Base-by-base conservation (phyloP, 805 yeast genomes). In the Candida awuae region DNA sequence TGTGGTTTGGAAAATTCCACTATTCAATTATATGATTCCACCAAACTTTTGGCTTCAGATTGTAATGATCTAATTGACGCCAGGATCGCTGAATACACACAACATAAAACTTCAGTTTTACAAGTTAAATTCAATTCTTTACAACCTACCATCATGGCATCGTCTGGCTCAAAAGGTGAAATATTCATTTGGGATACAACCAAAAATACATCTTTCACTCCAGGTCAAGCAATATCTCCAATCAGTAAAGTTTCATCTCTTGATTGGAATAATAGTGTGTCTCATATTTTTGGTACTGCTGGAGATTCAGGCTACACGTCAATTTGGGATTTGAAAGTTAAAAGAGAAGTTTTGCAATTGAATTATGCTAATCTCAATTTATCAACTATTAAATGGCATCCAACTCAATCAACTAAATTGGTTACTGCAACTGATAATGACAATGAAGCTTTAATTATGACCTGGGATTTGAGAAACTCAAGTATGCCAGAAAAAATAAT, bases 381-480 rank as follows among this genome's bases (percentile, higher is more conserved):
- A 36, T 77, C 94, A 26, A 72, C 74, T 44, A 94, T 92, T 12
- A 86, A 81, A 42, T 92, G 99, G 99, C 97, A 92, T 60, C 98
- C 99, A 41, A 64, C 72, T 32, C 80, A 80, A 62, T 77, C 90
- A 42, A 90, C 97, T 13, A 81, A 77, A 56, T 73, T 92, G 43
- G 77, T 84, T 20, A 90, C 97, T 19, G 95, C 95, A 20, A 79
- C 92, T 21, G 87, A 81, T 44, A 74, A 77, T 42, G 97, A 88
- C 59, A 66, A 71, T 16, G 75, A 76, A 36, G 95, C 98, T 10
- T 71, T 83, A 23, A 77, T 92, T 39, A 64, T 86, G 47, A 69
- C 90, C 13, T 92, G 98, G 98, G 97, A 92, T 65, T 71, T 92
- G 56, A 77, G 97, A 61, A 90, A 92, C 58, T 78, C 95, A 21